A percentile compares a stretch with the other conserved stretches of the same genome.
Evolutionary conservation across 2,329 filamentous ascomycete species (phyloP).

Genomic region (Calonectria honghensis): DNA sequence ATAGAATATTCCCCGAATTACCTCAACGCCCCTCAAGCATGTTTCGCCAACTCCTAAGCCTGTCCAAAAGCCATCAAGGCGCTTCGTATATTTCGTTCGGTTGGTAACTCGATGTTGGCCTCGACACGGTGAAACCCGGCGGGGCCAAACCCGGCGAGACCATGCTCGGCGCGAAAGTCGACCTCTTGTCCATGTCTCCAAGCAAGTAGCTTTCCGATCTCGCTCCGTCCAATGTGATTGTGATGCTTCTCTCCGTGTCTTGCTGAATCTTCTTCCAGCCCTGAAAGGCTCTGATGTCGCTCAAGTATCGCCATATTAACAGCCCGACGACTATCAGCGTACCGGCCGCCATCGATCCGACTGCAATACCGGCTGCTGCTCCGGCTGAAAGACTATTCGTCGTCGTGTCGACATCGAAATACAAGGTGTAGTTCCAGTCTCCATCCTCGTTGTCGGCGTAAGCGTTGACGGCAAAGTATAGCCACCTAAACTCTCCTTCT

Average conservation of each 20-base stretch:
- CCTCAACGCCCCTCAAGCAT: neutral
- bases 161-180: neutral
- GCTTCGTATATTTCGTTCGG: neutral
- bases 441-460: neutral
- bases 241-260: neutral
- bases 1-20: neutral
- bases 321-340: neutral
- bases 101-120: neutral
- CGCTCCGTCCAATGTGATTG: neutral
- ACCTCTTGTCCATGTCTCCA: neutral
- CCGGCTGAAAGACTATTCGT: neutral
- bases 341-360: neutral
- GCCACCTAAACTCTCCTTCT: neutral
- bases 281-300: slow-evolving; percentile 3
- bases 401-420: neutral
- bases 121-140: neutral
- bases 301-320: neutral
- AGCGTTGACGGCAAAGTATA: neutral
- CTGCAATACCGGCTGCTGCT: slow-evolving; percentile 1
- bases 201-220: neutral
- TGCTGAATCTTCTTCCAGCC: neutral
- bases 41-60: neutral
- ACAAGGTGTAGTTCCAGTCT: neutral
- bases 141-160: neutral
- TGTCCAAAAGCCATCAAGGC: neutral